Evolutionary conservation across 257 asterid genomes (phyloP).

Genomic region (Nyctanthes arbortristis): DNA sequence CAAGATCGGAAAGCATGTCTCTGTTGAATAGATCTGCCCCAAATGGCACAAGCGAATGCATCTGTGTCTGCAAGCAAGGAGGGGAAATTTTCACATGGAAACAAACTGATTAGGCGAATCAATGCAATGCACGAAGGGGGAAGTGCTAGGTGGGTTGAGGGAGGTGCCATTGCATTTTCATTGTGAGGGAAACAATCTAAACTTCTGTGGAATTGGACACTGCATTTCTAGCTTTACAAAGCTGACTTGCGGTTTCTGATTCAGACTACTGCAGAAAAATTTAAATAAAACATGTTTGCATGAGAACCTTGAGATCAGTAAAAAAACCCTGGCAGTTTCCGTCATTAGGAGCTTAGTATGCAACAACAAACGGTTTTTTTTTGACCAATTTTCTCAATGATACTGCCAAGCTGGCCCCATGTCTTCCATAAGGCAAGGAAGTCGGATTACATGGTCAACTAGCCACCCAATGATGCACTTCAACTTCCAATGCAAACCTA

Average conservation of each 20-base stretch:
- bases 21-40: conserved; percentile 69
- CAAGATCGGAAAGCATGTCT: conserved; percentile 69
- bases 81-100: conserved; percentile 4
- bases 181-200: background rate
- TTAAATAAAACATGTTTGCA: background rate
- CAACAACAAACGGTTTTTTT: background rate
- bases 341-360: background rate
- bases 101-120: background rate
- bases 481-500: background rate
- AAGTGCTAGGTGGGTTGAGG: too few species aligned
- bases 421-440: background rate
- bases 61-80: conserved; percentile 73
- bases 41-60: conserved; percentile 83
- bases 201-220: background rate
- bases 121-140: background rate
- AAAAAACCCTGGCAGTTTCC: background rate
- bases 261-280: background rate
- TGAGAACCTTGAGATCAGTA: background rate
- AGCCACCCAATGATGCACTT: background rate
- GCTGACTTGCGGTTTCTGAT: background rate
- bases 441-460: background rate
- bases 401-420: background rate
- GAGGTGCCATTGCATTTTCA: too few species aligned
- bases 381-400: background rate
- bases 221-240: background rate